phyloP scores from a whole-genome alignment of 345 rosid species.

The Pugionium cornutum region DNA sequence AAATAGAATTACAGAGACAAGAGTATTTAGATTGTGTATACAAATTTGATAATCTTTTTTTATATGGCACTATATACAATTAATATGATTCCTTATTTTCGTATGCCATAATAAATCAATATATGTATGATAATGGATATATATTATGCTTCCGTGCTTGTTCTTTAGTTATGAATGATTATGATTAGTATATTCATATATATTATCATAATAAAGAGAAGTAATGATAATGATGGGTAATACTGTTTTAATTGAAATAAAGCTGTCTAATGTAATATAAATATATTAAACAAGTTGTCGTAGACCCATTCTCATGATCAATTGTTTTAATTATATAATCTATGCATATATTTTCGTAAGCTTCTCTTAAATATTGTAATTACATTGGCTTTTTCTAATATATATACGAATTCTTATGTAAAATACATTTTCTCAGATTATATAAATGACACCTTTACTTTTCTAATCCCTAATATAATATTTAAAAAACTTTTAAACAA shows the following conservation, averaged over 20 bases:
- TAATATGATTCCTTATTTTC: too few species aligned
- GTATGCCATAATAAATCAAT: too few species aligned
- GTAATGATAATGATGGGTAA: constrained; percentile 34
- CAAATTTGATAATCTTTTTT: too few species aligned
- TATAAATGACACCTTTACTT: too few species aligned
- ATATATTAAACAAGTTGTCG: constrained; percentile 16
- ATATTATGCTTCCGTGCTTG: not conserved
- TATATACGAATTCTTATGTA: not conserved
- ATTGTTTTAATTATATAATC: constrained; percentile 12
- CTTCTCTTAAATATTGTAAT: not conserved
- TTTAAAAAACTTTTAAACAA: too few species aligned
- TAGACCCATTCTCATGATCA: constrained; percentile 23
- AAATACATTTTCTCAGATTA: too few species aligned
- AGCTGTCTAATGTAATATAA: constrained; percentile 1
- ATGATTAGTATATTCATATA: constrained; percentile 1
- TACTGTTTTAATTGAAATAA: constrained; percentile 19
- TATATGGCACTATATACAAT: too few species aligned
- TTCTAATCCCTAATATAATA: too few species aligned
- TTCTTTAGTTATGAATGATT: constrained; percentile 5
- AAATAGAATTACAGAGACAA: too few species aligned
- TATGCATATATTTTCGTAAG: constrained; percentile 9
- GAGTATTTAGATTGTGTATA: too few species aligned
- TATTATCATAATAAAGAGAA: constrained; percentile 19
- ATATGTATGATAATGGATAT: not conserved
- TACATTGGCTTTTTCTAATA: not conserved